A percentile compares a stretch with the other conserved stretches of the same genome.
These are phyloP conservation scores for Paragyromitra xinjiangensis DNA, from an alignment of 495 filamentous ascomycete species.

Conservation along the genomic window DNA sequence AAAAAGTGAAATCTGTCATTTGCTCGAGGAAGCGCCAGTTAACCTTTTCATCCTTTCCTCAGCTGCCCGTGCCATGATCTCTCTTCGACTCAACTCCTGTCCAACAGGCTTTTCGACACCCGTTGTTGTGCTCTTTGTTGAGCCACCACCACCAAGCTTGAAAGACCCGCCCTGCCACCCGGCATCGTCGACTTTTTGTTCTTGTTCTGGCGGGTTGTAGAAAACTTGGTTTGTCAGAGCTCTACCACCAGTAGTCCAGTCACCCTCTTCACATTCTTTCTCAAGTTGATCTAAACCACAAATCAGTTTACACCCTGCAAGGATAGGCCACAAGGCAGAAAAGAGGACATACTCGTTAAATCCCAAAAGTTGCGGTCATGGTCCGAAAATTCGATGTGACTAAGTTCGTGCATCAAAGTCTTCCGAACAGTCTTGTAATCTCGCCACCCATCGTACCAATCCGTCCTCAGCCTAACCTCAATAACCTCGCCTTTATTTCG, in stretches of 20 bases:
- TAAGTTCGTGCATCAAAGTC: constrained; percentile 93
- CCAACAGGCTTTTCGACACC: constrained; percentile 78
- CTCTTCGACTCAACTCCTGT: constrained; percentile 63
- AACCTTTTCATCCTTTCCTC: constrained; percentile 55
- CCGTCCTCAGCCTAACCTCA: constrained; percentile 86
- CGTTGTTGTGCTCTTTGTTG: constrained; percentile 75
- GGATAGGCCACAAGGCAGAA: not conserved
- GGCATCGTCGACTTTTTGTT: constrained; percentile 74
- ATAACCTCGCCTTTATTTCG: constrained; percentile 89
- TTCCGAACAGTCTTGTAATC: constrained; percentile 90
- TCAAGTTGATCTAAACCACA: constrained; percentile 71
- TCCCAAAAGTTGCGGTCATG: constrained; percentile 92
- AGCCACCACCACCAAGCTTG: constrained; percentile 73
- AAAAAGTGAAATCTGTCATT: not conserved
- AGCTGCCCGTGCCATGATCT: constrained; percentile 56
- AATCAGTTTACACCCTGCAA: not conserved
- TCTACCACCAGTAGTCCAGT: constrained; percentile 76
- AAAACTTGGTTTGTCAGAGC: constrained; percentile 73
- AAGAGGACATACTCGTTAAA: constrained; percentile 65
- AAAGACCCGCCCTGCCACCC: constrained; percentile 91
- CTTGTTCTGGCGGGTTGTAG: constrained; percentile 68
- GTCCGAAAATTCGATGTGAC: constrained; percentile 84
- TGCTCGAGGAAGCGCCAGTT: constrained; percentile 18
- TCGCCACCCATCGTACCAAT: constrained; percentile 91
- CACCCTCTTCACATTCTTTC: constrained; percentile 78